Percentiles rank a stretch among this genome's conserved stretches.
Evolutionary conservation across 495 filamentous ascomycete genomes (phyloP).

Genomic region (Bathelium albidoporum): DNA sequence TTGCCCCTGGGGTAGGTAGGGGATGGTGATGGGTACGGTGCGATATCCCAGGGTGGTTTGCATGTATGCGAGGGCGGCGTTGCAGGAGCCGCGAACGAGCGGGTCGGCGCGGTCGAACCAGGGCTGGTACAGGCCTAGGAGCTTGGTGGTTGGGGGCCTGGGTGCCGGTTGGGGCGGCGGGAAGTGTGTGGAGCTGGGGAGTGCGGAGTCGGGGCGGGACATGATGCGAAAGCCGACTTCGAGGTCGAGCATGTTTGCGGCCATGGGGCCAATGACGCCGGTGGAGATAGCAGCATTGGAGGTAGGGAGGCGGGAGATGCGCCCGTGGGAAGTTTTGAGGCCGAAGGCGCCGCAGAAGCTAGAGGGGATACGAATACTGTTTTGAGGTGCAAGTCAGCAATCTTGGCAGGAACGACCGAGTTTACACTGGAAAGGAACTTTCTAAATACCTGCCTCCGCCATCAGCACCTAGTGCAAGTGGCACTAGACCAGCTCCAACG

Average conservation of each 20-base stretch:
- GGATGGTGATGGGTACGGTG: conserved; percentile 62
- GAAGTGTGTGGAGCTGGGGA: conserved; percentile 43
- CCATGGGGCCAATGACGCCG: conserved; percentile 66
- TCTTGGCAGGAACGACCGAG: neutral
- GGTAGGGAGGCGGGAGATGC: conserved; percentile 56
- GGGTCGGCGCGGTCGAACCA: conserved; percentile 65
- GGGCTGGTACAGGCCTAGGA: conserved; percentile 61
- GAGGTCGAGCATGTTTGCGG: conserved; percentile 69
- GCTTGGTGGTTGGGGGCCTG: conserved; percentile 33
- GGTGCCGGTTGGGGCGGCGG: conserved; percentile 29
- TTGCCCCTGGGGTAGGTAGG: conserved; percentile 63
- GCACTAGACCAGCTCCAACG: conserved; percentile 63
- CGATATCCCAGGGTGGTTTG: conserved; percentile 49
- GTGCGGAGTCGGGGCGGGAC: conserved; percentile 55
- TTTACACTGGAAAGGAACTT: neutral
- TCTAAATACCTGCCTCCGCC: conserved; percentile 51
- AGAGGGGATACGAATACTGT: conserved; percentile 66
- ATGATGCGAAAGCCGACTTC: conserved; percentile 69
- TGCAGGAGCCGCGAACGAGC: conserved; percentile 49
- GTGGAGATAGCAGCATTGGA: conserved; percentile 51
- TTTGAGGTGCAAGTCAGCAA: neutral
- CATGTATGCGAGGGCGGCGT: conserved; percentile 52
- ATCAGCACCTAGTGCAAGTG: conserved; percentile 75
- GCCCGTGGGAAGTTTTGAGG: conserved; percentile 71
- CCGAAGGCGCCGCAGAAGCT: conserved; percentile 82